These are phyloP conservation scores for Chlamydomonas eustigma DNA, from an alignment of 139 green algal genomes.

Conservation along the genomic window DNA sequence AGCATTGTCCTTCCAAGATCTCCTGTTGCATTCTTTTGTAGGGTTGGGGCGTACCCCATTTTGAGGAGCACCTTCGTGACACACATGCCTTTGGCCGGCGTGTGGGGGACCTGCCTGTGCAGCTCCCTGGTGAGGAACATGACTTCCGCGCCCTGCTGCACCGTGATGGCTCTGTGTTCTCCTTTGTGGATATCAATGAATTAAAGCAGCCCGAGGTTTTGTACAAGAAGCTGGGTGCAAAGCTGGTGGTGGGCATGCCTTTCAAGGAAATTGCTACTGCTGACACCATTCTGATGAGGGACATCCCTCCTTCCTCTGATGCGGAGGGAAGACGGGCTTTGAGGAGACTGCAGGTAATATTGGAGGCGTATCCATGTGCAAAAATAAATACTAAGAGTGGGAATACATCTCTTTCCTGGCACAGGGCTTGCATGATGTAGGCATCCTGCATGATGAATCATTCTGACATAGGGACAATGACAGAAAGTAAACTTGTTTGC, in stretches of 20 bases:
- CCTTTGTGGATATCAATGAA: constrained; percentile 37
- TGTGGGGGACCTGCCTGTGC: constrained; percentile 70
- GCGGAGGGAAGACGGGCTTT: constrained; percentile 61
- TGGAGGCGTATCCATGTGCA: no score
- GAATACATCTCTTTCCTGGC: no score
- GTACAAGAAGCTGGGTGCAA: constrained; percentile 88
- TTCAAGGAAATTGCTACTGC: constrained; percentile 97
- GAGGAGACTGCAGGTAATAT: constrained; percentile 79
- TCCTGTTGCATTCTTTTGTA: constrained; percentile 16
- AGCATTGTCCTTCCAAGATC: not conserved
- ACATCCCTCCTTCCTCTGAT: constrained; percentile 60
- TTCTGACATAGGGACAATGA: no score
- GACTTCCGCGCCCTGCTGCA: constrained; percentile 90
- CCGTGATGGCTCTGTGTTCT: constrained; percentile 60
- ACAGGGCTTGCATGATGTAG: no score
- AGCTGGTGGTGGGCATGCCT: constrained; percentile 96
- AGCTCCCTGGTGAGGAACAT: constrained; percentile 52
- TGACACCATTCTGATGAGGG: constrained; percentile 84
- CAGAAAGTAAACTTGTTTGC: not conserved
- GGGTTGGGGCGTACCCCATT: constrained; percentile 66
- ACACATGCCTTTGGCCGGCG: constrained; percentile 83
- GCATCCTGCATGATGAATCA: no score
- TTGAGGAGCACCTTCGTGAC: constrained; percentile 81
- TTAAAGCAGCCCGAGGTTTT: constrained; percentile 21
- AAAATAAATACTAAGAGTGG: no score